A percentile compares a stretch with the other conserved stretches of the same genome.
These are phyloP conservation scores for Phaeosphaeriaceae sp. DNA, from an alignment of 2,329 filamentous ascomycete genomes.

Conservation along the genomic window DNA sequence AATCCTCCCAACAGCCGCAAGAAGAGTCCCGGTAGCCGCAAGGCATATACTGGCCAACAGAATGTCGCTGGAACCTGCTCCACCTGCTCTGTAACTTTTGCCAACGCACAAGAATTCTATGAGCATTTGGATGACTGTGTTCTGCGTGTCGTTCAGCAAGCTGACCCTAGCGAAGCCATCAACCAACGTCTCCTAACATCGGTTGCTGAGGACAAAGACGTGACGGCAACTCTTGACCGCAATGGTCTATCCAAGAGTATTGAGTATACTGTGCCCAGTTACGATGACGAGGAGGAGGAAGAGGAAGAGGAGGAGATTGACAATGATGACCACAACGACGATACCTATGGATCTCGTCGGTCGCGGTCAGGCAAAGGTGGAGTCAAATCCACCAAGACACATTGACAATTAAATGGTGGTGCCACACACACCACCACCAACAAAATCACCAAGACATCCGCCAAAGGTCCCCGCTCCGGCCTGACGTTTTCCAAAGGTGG, in stretches of 20 bases:
- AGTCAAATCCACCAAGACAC: conserved; percentile 60
- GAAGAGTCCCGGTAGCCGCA: conserved; percentile 66
- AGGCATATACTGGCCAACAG: conserved; percentile 72
- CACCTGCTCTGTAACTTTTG: conserved; percentile 85
- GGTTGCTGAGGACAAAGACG: conserved; percentile 49
- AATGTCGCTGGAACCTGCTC: conserved; percentile 83
- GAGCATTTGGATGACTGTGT: conserved; percentile 85
- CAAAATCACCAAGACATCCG: conserved; percentile 30
- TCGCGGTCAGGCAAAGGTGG: conserved; percentile 56
- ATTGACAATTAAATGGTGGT: conserved; percentile 56
- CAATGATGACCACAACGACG: conserved; percentile 59
- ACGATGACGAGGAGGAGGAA: conserved; percentile 64
- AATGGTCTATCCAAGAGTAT: conserved; percentile 53
- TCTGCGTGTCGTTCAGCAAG: conserved; percentile 63
- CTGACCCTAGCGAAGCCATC: conserved; percentile 51
- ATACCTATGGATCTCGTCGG: conserved; percentile 58
- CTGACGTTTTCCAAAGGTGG: conserved; percentile 80
- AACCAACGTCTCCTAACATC: conserved; percentile 51
- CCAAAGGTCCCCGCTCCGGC: conserved; percentile 60
- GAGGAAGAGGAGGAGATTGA: conserved; percentile 63
- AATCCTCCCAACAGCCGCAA: conserved; percentile 90
- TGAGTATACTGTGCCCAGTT: conserved; percentile 51
- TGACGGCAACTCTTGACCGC: conserved; percentile 48
- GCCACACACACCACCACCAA: conserved; percentile 26
- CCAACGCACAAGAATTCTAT: conserved; percentile 93